Evolutionary conservation across 176 grass and related monocot genomes (phyloP), one percentile per base, ranked within the genome.

Genomic region (Cenchrus americanus): DNA sequence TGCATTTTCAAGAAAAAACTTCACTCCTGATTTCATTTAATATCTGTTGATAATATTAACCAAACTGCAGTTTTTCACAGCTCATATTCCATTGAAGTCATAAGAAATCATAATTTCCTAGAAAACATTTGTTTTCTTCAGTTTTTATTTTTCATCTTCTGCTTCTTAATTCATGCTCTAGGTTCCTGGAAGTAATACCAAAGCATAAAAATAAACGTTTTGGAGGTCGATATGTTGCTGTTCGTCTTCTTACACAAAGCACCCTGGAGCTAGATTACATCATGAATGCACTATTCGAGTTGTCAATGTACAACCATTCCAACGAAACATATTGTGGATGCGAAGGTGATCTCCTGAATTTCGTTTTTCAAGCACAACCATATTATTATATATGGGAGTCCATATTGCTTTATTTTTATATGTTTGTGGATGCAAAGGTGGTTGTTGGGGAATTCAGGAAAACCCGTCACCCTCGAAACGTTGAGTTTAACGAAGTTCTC

Each of bases 261-360:
- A 18, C 1, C 10, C 73, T 80, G 3, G 30, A 66, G 59, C 15
- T 3, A 58, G 77, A 18, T 57, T 27, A 32, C 22, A 34, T 24
- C 6, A 10, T 11, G 55, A 7, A 13, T 66, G 84, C 22, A 53
- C 55, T 54, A 30, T 73, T 80, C 12, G 66, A 86, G 76, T 6
- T 86, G 12, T 86, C 84, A 57, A 32, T 86, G 1, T 86, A 80
- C 34, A 80, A 80, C 49, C 84, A 86, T 53, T 86, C 84, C 55
- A 66, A 22, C 46, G 77, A 60, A 57, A 30, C 40, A 17, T 65
- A 86, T 22, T 47, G 5, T 23, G 69, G 68, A 37, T 47, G 14
- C 77, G 66, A 74, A 86, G 77, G 84, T 86, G 54, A 2, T 44
- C 52, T 65, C 49, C 66, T 21, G 30, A 40, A 21, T n/a, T 61